Conservation (phyloP, 345 rosid species). For the Murraya koenigii region DNA sequence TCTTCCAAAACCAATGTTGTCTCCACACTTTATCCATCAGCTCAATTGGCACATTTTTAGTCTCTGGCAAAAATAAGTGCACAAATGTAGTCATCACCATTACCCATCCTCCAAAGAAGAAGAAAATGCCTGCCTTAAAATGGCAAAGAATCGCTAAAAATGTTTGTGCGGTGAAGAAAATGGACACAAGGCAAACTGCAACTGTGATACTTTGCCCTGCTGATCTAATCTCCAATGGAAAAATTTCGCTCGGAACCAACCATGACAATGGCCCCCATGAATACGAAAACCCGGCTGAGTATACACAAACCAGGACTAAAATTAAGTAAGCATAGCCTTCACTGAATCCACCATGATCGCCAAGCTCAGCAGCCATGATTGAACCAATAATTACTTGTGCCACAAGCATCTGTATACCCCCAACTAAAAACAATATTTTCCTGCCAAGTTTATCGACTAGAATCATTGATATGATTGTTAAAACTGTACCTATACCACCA, state of each 20-base stretch:
- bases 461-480: constrained; percentile 52
- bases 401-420: constrained; percentile 28
- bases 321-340: background rate
- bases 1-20: constrained; percentile 9
- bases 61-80: constrained; percentile 36
- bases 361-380: background rate
- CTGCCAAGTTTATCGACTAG: constrained; percentile 59
- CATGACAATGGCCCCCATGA: constrained; percentile 18
- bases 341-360: background rate
- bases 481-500: constrained; percentile 40
- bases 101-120: constrained; percentile 45
- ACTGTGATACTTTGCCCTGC: constrained; percentile 39
- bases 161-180: constrained; percentile 43
- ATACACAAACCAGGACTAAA: constrained; percentile 29
- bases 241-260: no score
- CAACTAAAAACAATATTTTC: constrained; percentile 40
- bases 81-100: constrained; percentile 41
- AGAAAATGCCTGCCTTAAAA: constrained; percentile 48
- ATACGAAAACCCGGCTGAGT: constrained; percentile 56
- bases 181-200: no score
- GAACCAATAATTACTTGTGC: background rate
- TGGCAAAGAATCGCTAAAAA: constrained; percentile 56
- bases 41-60: background rate
- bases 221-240: constrained; percentile 26
- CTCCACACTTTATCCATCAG: background rate